Conservation (phyloP, 805 yeast genomes). For the Blastobotrys chiropterorum region DNA sequence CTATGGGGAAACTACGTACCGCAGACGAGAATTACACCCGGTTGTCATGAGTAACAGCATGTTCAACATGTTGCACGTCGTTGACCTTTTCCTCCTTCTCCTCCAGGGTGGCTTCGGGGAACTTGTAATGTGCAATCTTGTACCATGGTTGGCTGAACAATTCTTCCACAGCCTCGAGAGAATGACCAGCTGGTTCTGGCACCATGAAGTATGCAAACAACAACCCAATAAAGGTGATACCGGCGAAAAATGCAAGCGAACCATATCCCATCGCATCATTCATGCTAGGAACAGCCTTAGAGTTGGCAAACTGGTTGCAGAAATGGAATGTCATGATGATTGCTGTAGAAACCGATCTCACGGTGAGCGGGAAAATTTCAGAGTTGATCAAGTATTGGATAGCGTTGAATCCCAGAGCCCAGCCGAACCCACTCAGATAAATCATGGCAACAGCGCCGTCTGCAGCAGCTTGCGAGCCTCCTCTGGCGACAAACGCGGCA, state of each 20-base stretch:
- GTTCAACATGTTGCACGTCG: background rate
- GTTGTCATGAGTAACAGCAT: background rate
- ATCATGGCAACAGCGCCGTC: conserved; percentile 43
- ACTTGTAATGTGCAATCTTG: conserved; percentile 32
- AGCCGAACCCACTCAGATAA: conserved; percentile 49
- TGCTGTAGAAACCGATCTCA: conserved; percentile 45
- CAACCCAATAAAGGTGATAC: conserved; percentile 23
- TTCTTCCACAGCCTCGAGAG: conserved; percentile 48
- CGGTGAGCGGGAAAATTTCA: conserved; percentile 48
- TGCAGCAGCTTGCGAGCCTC: conserved; percentile 35
- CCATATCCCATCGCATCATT: conserved; percentile 42
- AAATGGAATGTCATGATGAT: conserved; percentile 51
- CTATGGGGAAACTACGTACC: no score
- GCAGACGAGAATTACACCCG: background rate
- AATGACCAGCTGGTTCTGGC: conserved; percentile 45
- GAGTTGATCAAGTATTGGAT: conserved; percentile 50
- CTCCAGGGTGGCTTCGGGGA: background rate
- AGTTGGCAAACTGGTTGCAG: conserved; percentile 51
- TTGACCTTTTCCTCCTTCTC: background rate
- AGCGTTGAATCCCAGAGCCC: conserved; percentile 56
- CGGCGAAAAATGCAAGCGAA: conserved; percentile 45
- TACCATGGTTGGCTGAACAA: conserved; percentile 53
- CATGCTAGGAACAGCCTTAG: conserved; percentile 50
- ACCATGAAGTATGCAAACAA: conserved; percentile 37
- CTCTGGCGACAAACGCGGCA: conserved; percentile 41